phyloP scores from a whole-genome alignment of 768 basidiomycete species.

The Auricularia sp. region DNA sequence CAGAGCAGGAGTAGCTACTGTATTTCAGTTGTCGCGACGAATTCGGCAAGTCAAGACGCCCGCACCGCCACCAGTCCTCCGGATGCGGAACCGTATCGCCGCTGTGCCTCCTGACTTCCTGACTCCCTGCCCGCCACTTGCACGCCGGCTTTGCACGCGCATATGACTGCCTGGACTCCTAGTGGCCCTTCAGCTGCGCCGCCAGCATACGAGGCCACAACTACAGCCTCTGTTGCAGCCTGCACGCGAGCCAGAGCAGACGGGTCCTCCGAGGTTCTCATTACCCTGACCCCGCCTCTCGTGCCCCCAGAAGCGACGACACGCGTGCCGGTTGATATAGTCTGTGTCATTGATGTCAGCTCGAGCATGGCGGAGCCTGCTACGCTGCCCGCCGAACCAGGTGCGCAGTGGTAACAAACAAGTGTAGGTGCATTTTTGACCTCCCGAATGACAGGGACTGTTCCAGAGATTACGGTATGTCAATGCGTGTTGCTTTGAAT shows the following conservation, averaged over 20 bases:
- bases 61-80: too few species aligned
- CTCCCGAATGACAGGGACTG: background rate
- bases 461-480: background rate
- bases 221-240: background rate
- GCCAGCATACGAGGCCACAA: background rate
- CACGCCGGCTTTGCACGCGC: too few species aligned
- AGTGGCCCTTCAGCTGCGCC: background rate
- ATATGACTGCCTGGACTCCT: background rate
- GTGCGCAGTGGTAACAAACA: background rate
- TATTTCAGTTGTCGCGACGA: too few species aligned
- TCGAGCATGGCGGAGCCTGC: conserved; percentile 9
- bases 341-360: conserved; percentile 10
- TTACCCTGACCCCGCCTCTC: background rate
- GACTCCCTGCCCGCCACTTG: too few species aligned
- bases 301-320: background rate
- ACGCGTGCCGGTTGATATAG: conserved; percentile 9
- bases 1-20: too few species aligned
- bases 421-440: background rate
- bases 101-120: too few species aligned
- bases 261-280: background rate
- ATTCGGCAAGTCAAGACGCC: too few species aligned
- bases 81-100: too few species aligned
- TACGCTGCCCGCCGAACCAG: conserved; percentile 8
- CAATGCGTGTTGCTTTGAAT: background rate
- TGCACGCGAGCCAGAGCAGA: background rate